Conservation (phyloP, 1,284 basidiomycete species). For the Ceratobasidium papillatum region DNA sequence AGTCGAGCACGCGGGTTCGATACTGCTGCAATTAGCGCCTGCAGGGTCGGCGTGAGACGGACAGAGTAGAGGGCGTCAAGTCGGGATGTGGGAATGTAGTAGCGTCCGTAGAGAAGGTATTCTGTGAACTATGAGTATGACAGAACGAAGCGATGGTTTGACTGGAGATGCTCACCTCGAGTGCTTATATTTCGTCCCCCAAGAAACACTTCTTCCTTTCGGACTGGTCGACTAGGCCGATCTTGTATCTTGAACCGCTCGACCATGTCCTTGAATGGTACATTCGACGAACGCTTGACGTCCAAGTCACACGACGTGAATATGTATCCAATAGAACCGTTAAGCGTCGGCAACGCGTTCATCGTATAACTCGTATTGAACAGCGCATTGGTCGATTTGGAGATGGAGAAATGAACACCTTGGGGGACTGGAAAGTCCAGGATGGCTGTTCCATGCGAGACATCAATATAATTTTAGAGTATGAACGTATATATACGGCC, state of each 20-base stretch:
- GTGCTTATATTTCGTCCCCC: conserved; percentile 78
- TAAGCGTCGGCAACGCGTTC: conserved; percentile 89
- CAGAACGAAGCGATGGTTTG: neutral
- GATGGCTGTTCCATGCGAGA: conserved; percentile 64
- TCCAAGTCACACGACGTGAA: conserved; percentile 86
- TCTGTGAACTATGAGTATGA: conserved; percentile 59
- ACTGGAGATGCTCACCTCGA: conserved; percentile 64
- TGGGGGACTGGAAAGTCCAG: conserved; percentile 84
- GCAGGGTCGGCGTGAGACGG: conserved; percentile 75
- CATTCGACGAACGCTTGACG: conserved; percentile 73
- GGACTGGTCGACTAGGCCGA: conserved; percentile 76
- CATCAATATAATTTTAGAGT: conserved; percentile 51
- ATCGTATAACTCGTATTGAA: conserved; percentile 93
- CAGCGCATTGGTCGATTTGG: conserved; percentile 87
- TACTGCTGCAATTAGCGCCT: conserved; percentile 75
- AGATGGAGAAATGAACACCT: conserved; percentile 82
- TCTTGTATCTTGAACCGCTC: conserved; percentile 85
- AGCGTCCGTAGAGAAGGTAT: conserved; percentile 90
- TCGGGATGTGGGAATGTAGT: conserved; percentile 88
- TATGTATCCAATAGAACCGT: conserved; percentile 93
- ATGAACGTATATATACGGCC: conserved; percentile 50
- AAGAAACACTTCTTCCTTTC: conserved; percentile 79
- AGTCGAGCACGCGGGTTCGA: conserved; percentile 65
- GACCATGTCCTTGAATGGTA: conserved; percentile 88
- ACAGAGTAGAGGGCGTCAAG: conserved; percentile 91